These are phyloP conservation scores for Pleurotus giganteus DNA, from an alignment of 768 basidiomycete genomes.

Conservation along the genomic window DNA sequence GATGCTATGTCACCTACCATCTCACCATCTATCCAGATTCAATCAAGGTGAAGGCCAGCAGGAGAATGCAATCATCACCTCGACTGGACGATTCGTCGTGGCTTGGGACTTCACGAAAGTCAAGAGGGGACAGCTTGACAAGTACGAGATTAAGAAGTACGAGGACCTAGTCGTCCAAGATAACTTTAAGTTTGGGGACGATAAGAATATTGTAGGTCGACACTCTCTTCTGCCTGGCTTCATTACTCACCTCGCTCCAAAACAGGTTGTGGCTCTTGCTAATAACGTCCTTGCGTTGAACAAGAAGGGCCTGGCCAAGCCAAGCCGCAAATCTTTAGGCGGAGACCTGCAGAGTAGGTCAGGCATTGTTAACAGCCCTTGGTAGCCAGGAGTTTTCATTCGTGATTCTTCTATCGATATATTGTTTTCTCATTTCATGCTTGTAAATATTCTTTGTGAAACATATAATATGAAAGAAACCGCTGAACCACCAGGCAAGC, in stretches of 20 bases:
- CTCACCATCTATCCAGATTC: constrained; percentile 55
- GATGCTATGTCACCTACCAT: not conserved
- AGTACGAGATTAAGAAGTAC: constrained; percentile 96
- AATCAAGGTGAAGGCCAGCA: constrained; percentile 85
- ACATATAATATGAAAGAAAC: too few relatives aligned
- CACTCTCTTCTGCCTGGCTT: constrained; percentile 4
- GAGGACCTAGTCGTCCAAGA: constrained; percentile 95
- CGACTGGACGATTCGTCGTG: constrained; percentile 87
- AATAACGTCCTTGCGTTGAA: constrained; percentile 93
- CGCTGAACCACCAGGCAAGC: too few relatives aligned
- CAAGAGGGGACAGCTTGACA: constrained; percentile 86
- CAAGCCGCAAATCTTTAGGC: constrained; percentile 70
- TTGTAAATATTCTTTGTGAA: constrained; percentile 13
- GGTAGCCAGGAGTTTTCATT: constrained; percentile 26
- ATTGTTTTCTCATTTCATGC: constrained; percentile 18
- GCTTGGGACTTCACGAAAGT: constrained; percentile 98
- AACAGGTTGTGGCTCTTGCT: constrained; percentile 91
- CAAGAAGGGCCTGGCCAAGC: constrained; percentile 88
- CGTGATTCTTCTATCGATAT: constrained; percentile 14
- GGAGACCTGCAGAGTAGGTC: constrained; percentile 47
- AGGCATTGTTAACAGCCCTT: constrained; percentile 68
- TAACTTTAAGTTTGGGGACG: constrained; percentile 96
- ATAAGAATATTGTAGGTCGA: constrained; percentile 85
- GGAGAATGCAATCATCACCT: constrained; percentile 95
- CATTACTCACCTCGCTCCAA: constrained; percentile 9